These are phyloP conservation scores for Globisporangium alternatum DNA, from an alignment of 352 stramenopile genomes.

Conservation along the genomic window DNA sequence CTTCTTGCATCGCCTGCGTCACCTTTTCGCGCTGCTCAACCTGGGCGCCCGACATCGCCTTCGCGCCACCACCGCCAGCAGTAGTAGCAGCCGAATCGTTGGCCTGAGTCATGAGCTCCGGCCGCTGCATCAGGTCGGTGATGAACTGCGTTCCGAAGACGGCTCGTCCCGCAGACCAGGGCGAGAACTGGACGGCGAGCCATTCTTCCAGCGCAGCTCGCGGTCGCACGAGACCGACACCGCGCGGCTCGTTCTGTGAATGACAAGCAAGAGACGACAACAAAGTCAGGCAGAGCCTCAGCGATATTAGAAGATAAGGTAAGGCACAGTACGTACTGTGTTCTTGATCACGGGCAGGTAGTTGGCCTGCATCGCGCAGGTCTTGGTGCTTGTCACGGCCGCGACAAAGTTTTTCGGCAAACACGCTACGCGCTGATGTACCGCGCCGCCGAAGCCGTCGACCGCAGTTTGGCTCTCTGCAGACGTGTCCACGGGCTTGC, in stretches of 20 bases:
- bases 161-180: slow-evolving; percentile 81
- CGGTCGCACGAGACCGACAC: slow-evolving; percentile 87
- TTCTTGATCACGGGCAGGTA: slow-evolving; percentile 76
- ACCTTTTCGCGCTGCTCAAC: slow-evolving; percentile 69
- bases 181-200: slow-evolving; percentile 88
- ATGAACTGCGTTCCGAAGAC: slow-evolving; percentile 69
- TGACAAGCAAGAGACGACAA: neutral
- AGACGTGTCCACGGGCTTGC: slow-evolving; percentile 50
- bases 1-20: slow-evolving; percentile 80
- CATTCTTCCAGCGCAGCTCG: slow-evolving; percentile 86
- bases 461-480: slow-evolving; percentile 65
- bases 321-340: slow-evolving; percentile 29
- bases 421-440: slow-evolving; percentile 65
- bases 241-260: slow-evolving; percentile 72
- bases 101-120: slow-evolving; percentile 33
- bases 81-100: neutral
- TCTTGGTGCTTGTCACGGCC: slow-evolving; percentile 66
- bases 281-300: neutral
- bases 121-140: slow-evolving; percentile 52
- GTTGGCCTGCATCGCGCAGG: slow-evolving; percentile 75
- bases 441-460: slow-evolving; percentile 43
- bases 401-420: slow-evolving; percentile 69
- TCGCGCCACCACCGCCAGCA: neutral
- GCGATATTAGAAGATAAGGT: neutral
- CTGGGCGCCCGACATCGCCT: slow-evolving; percentile 16